Evolutionary conservation across 2,329 filamentous ascomycete species (phyloP).

Genomic region (Penicillium concentricum): DNA sequence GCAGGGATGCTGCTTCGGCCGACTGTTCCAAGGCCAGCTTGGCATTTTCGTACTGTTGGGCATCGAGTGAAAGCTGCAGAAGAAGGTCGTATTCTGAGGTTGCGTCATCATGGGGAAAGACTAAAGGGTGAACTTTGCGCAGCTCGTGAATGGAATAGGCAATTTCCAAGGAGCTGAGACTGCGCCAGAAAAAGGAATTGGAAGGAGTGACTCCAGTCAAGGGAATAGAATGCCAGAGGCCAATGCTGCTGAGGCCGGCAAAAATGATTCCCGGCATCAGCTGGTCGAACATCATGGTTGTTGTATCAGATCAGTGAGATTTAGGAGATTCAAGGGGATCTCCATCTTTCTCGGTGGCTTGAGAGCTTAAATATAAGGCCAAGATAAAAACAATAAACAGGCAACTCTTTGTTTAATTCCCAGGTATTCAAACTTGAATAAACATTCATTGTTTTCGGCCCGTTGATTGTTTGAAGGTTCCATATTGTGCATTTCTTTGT

Average conservation of each 20-base stretch:
- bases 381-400: not conserved
- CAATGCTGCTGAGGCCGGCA: not conserved
- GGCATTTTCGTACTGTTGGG: not conserved
- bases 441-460: not conserved
- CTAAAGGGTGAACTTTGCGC: not conserved
- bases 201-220: not conserved
- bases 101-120: not conserved
- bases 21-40: not conserved
- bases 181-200: not conserved
- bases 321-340: not conserved
- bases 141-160: not conserved
- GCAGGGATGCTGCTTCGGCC: not conserved
- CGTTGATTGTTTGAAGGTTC: not conserved
- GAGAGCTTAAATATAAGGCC: not conserved
- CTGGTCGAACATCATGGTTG: not conserved
- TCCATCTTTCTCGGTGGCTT: conserved; percentile 1
- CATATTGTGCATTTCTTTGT: not conserved
- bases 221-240: conserved; percentile 1
- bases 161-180: conserved; percentile 2
- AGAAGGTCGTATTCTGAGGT: not conserved
- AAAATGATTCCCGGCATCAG: not conserved
- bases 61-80: not conserved
- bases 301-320: not conserved
- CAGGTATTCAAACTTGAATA: not conserved
- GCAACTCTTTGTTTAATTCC: not conserved